Evolutionary conservation across 1,284 basidiomycete species (phyloP).

Genomic region (Rhodofomes roseus): DNA sequence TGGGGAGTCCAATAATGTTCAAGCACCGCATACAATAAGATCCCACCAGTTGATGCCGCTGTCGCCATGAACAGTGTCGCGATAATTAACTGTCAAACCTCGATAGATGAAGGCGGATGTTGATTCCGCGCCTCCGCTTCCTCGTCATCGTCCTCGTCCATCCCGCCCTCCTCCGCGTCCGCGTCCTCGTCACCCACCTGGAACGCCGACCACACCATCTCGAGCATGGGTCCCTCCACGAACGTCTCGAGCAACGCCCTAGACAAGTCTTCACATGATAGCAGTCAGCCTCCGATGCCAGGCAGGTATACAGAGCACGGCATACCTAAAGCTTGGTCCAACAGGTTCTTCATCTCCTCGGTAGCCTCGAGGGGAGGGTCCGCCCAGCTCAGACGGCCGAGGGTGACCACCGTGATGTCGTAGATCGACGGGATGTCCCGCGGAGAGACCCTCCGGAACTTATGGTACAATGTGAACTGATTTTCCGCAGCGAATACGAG

Average conservation of each 20-base stretch:
- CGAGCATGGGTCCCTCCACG: constrained; percentile 25
- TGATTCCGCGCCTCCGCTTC: constrained; percentile 14
- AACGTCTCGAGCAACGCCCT: constrained; percentile 22
- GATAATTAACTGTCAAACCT: too few species aligned
- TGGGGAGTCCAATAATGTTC: not conserved
- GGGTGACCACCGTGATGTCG: constrained; percentile 73
- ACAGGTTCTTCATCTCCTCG: constrained; percentile 35
- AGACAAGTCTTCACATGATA: constrained; percentile 18
- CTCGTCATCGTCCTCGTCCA: constrained; percentile 16
- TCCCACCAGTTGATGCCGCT: not conserved
- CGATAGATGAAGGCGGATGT: constrained; percentile 4
- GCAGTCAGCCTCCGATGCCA: not conserved
- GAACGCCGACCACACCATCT: constrained; percentile 20
- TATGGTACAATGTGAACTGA: constrained; percentile 46
- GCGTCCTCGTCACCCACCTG: constrained; percentile 14
- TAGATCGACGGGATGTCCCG: constrained; percentile 53
- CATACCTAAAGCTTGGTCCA: constrained; percentile 52
- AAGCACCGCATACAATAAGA: not conserved
- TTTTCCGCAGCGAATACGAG: constrained; percentile 45
- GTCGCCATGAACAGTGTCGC: too few species aligned
- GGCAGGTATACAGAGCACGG: not conserved
- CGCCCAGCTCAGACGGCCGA: constrained; percentile 73
- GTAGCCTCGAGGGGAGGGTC: constrained; percentile 62
- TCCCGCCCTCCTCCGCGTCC: not conserved
- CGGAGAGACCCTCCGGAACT: constrained; percentile 42